phyloP scores from a whole-genome alignment of 2,329 filamentous ascomycete species.

The Sporothrix pseudoabietina region DNA sequence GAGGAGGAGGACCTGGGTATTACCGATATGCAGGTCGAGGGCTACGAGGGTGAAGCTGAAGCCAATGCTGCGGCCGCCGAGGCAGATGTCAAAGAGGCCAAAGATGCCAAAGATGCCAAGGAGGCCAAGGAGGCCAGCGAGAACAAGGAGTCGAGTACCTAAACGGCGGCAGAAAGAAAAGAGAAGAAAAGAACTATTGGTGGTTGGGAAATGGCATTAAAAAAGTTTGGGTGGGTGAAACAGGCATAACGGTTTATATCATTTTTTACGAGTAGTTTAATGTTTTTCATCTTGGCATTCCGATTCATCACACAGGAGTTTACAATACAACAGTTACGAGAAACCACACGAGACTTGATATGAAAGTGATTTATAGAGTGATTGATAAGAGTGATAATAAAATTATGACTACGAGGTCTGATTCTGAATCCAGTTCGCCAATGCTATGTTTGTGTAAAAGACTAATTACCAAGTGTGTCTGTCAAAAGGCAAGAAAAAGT shows the following conservation, averaged over 20 bases:
- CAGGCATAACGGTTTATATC: not conserved
- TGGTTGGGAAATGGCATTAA: not conserved
- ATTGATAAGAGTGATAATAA: not conserved
- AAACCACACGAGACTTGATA: not conserved
- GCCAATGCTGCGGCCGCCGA: slow-evolving; percentile 30
- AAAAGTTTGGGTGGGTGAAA: slow-evolving; percentile 14
- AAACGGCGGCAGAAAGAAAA: not conserved
- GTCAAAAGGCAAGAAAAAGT: not conserved
- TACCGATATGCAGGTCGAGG: slow-evolving; percentile 88
- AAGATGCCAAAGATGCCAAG: not conserved
- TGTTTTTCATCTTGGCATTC: not conserved
- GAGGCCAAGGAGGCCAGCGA: not conserved
- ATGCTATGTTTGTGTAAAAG: slow-evolving; percentile 19
- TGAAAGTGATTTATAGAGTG: not conserved
- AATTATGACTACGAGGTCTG: not conserved
- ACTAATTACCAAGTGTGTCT: not conserved
- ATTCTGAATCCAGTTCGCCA: slow-evolving; percentile 15
- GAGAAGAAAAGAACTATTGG: not conserved
- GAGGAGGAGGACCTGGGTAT: slow-evolving; percentile 93
- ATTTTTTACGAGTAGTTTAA: not conserved
- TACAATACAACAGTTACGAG: not conserved
- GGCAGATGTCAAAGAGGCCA: not conserved
- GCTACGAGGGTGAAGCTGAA: slow-evolving; percentile 66
- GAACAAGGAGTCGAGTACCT: slow-evolving; percentile 4
- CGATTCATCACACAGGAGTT: not conserved